Conservation (phyloP, 257 asterid genomes). For the Scutellaria minor region DNA sequence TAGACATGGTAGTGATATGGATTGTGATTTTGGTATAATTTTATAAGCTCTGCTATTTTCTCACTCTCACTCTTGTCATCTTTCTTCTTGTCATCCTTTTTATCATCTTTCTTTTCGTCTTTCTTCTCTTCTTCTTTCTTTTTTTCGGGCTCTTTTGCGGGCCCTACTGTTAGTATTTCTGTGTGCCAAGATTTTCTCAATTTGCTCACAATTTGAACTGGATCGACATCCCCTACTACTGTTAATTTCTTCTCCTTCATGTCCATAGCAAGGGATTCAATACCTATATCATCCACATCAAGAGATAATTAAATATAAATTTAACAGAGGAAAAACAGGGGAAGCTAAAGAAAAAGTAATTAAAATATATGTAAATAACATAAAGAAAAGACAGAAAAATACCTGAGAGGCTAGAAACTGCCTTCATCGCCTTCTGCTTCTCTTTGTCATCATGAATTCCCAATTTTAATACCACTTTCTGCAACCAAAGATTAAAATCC, state of each 20-base stretch:
- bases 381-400: not conserved
- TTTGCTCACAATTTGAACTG: conserved; percentile 52
- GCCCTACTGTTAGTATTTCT: conserved; percentile 57
- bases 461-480: conserved; percentile 67
- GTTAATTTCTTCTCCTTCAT: conserved; percentile 60
- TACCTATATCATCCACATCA: conserved; percentile 33
- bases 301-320: no score
- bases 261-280: conserved; percentile 57
- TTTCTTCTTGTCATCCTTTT: conserved; percentile 35
- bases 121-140: conserved; percentile 40
- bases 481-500: conserved; percentile 15
- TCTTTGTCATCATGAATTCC: conserved; percentile 50
- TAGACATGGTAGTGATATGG: conserved; percentile 44
- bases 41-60: conserved; percentile 39
- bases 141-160: conserved; percentile 59
- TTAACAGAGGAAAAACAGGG: no score
- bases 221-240: conserved; percentile 58
- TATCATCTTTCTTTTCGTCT: conserved; percentile 35
- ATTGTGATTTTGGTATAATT: conserved; percentile 34
- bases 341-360: no score
- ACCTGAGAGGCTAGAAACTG: conserved; percentile 65
- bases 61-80: conserved; percentile 39
- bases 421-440: conserved; percentile 68
- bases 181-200: conserved; percentile 52
- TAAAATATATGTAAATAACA: no score